Evolutionary conservation across 371 early-diverging fungal species (phyloP), one percentile per base, ranked within the genome.

Genomic region (Actinomucor elegans): DNA sequence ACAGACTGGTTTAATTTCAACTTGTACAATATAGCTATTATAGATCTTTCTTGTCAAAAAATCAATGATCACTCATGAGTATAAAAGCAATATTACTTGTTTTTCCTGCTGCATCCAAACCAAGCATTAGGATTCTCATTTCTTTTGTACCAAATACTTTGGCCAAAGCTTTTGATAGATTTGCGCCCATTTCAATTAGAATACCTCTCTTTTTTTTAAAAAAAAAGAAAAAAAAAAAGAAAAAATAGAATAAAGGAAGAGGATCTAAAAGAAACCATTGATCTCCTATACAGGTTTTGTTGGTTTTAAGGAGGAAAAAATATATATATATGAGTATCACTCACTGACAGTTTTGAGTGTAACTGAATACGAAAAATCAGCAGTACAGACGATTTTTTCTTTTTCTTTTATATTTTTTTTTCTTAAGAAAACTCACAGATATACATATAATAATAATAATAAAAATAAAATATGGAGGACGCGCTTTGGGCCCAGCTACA

Each of bases 41-140:
- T 28, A 20, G 2, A 46, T 17, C 15, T 17, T 12, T 11, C 5
- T 37, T 27, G 14, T 27, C 5, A 12, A 26, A 42, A 14, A 21
- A 27, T 24, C 12, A 20, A 21, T 17, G 28, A 27, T 46, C 27
- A 21, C 14, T 14, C 5, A 27, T 23, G 5, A 15, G 40, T 31
- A 36, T 20, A 57, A 45, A n/a, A n/a, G n/a, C n/a, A n/a, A 71
- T 70, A 74, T 73, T 86, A 83, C 90, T 93, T 64, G 94, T 96
- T 79, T 96, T 96, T 45, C 97, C 97, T 38, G 95, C 92, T 55
- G 92, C 93, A 80, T 96, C 96, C 36, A 93, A 77, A 42, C 97
- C 97, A 26, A 95, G 75, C 86, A 95, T 91, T 18, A 95, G 73
- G 49, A 96, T 87, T 57, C 91, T 87, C 85, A 93, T 85, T 67